phyloP scores from a whole-genome alignment of 2,329 filamentous ascomycete genomes.

The Fragosphaeria purpurea region DNA sequence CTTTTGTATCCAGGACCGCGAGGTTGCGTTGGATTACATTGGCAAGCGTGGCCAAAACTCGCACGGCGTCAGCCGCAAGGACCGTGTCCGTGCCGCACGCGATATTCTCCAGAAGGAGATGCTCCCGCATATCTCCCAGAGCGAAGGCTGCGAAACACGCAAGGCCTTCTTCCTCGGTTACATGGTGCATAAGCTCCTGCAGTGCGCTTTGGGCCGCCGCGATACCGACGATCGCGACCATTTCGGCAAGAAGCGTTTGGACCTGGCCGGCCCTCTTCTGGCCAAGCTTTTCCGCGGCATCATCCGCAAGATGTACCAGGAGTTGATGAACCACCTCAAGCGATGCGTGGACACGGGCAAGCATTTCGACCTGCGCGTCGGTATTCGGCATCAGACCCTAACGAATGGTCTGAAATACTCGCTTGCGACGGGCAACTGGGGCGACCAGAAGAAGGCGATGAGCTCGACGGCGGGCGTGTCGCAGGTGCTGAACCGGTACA shows the following conservation, averaged over 20 bases:
- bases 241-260: slow-evolving; percentile 96
- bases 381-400: slow-evolving; percentile 82
- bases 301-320: slow-evolving; percentile 81
- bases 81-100: slow-evolving; percentile 82
- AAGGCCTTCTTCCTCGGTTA: slow-evolving; percentile 98
- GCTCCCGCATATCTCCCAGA: slow-evolving; percentile 90
- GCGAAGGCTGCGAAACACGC: slow-evolving; percentile 84
- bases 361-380: slow-evolving; percentile 83
- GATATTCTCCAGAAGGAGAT: slow-evolving; percentile 97
- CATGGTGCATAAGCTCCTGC: slow-evolving; percentile 93
- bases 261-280: slow-evolving; percentile 86
- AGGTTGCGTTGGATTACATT: slow-evolving; percentile 90
- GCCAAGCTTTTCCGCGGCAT: slow-evolving; percentile 94
- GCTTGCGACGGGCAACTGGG: slow-evolving; percentile 96
- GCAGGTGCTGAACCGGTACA: slow-evolving; percentile 95
- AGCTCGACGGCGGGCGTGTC: slow-evolving; percentile 94
- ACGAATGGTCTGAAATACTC: slow-evolving; percentile 96
- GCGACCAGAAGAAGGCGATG: slow-evolving; percentile 96
- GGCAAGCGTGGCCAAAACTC: slow-evolving; percentile 71
- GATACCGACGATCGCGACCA: slow-evolving; percentile 97
- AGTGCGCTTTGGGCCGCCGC: slow-evolving; percentile 83
- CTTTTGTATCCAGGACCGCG: slow-evolving; percentile 89
- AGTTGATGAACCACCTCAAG: slow-evolving; percentile 84
- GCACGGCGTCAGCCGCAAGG: slow-evolving; percentile 67
- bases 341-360: slow-evolving; percentile 81